Percentiles rank a stretch among this genome's conserved stretches.
Conservation (phyloP, 768 basidiomycete genomes). For the Sporobolomyces pararoseus region DNA sequence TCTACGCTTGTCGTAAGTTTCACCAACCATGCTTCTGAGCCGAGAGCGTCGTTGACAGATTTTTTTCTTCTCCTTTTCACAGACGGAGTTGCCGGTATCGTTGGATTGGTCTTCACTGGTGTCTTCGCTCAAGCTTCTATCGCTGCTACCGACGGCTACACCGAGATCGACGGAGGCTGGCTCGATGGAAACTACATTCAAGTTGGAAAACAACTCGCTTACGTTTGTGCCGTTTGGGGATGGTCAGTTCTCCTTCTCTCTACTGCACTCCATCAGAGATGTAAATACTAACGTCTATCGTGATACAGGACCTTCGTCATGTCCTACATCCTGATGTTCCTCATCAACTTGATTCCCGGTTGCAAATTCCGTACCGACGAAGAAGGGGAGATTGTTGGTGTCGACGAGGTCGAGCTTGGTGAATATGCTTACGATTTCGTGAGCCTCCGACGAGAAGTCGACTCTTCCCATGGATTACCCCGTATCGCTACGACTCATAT, state of each 20-base stretch:
- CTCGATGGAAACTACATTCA: slow-evolving; percentile 62
- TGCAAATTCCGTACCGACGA: slow-evolving; percentile 61
- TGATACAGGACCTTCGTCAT: slow-evolving; percentile 50
- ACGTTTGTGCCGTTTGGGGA: slow-evolving; percentile 47
- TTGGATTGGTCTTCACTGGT: slow-evolving; percentile 64
- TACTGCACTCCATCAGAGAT: no score
- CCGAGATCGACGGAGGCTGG: slow-evolving; percentile 71
- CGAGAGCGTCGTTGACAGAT: neutral
- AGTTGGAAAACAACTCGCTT: slow-evolving; percentile 74
- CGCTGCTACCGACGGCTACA: slow-evolving; percentile 73
- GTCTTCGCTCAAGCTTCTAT: slow-evolving; percentile 75
- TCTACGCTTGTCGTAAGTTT: slow-evolving; percentile 69
- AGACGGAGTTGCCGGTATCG: slow-evolving; percentile 51
- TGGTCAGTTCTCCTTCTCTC: slow-evolving; percentile 45
- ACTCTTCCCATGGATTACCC: slow-evolving; percentile 15
- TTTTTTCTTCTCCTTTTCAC: neutral
- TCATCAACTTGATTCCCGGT: slow-evolving; percentile 57
- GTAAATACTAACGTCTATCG: no score
- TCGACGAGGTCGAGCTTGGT: slow-evolving; percentile 86
- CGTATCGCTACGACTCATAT: slow-evolving; percentile 21
- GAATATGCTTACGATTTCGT: slow-evolving; percentile 87
- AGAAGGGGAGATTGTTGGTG: slow-evolving; percentile 62
- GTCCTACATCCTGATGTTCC: slow-evolving; percentile 44
- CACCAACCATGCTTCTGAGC: neutral
- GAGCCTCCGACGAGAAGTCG: slow-evolving; percentile 49